Conservation (phyloP, 2,329 filamentous ascomycete genomes). For the Aspergillus eucalypticola region DNA sequence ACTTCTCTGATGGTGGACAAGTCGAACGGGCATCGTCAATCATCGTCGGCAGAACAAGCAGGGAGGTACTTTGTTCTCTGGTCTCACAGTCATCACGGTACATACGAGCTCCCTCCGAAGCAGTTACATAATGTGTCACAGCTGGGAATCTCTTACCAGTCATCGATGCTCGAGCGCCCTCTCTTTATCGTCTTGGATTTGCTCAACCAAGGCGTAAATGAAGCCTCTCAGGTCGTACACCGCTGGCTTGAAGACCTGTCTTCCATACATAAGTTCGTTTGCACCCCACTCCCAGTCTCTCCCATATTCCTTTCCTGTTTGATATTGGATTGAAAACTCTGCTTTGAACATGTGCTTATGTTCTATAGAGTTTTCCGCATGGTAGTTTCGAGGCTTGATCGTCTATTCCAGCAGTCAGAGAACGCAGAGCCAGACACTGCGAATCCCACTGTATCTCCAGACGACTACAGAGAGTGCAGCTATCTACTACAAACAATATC, state of each 20-base stretch:
- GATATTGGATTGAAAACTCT: too few species aligned
- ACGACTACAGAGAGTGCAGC: slow-evolving; percentile 73
- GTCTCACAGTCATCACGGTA: slow-evolving; percentile 45
- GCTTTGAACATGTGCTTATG: neutral
- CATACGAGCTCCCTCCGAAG: slow-evolving; percentile 38
- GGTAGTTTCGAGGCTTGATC: slow-evolving; percentile 36
- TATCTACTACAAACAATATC: slow-evolving; percentile 77
- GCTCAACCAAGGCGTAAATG: slow-evolving; percentile 69
- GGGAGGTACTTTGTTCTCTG: slow-evolving; percentile 45
- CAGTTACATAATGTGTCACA: slow-evolving; percentile 32
- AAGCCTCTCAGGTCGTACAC: slow-evolving; percentile 73
- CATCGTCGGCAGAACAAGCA: slow-evolving; percentile 37
- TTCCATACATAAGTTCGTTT: slow-evolving; percentile 52
- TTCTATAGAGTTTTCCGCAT: slow-evolving; percentile 38
- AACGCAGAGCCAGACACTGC: slow-evolving; percentile 33
- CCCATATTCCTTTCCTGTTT: neutral
- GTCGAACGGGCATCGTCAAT: slow-evolving; percentile 26
- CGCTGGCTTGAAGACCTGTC: slow-evolving; percentile 70
- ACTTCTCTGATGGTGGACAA: slow-evolving; percentile 65
- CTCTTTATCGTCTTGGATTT: slow-evolving; percentile 80
- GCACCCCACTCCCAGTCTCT: neutral
- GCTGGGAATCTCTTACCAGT: slow-evolving; percentile 35
- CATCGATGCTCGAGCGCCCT: slow-evolving; percentile 74
- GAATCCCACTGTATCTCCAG: slow-evolving; percentile 49
- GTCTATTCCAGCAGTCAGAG: slow-evolving; percentile 31